These are phyloP conservation scores for Acer yangbiense DNA, from an alignment of 345 rosid species.

Conservation along the genomic window DNA sequence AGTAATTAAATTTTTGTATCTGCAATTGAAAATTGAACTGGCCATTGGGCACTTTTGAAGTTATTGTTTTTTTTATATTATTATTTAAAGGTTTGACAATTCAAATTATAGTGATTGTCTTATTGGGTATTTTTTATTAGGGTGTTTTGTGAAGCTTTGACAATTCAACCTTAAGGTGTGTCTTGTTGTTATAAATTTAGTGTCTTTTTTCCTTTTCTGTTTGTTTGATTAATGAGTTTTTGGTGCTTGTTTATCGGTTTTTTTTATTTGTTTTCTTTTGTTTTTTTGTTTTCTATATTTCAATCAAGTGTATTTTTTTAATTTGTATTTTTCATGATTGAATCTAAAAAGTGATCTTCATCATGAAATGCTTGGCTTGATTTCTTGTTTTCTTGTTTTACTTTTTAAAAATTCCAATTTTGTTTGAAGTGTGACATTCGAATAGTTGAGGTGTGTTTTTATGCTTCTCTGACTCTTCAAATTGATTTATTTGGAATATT, in stretches of 20 bases:
- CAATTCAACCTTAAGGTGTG: too few relatives aligned
- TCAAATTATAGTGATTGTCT: too few relatives aligned
- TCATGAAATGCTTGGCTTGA: slow-evolving; percentile 2
- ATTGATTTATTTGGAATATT: background rate
- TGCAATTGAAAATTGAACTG: too few relatives aligned
- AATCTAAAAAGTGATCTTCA: background rate
- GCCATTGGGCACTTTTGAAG: too few relatives aligned
- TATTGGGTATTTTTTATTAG: too few relatives aligned
- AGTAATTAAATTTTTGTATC: too few relatives aligned
- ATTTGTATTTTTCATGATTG: too few relatives aligned
- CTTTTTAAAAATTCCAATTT: background rate
- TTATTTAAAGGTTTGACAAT: too few relatives aligned
- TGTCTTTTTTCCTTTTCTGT: background rate
- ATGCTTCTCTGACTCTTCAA: background rate
- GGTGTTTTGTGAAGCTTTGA: too few relatives aligned
- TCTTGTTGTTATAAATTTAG: background rate
- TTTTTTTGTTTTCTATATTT: too few relatives aligned
- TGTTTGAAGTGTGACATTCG: background rate
- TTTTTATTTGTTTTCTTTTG: background rate
- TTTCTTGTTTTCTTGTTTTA: background rate
- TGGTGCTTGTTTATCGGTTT: background rate
- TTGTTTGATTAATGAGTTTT: slow-evolving; percentile 1
- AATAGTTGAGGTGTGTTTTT: background rate
- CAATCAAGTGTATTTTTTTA: too few relatives aligned
- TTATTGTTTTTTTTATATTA: too few relatives aligned